Base-by-base conservation (phyloP, 2,329 filamentous ascomycete genomes). In the Hypoxylon sp. region DNA sequence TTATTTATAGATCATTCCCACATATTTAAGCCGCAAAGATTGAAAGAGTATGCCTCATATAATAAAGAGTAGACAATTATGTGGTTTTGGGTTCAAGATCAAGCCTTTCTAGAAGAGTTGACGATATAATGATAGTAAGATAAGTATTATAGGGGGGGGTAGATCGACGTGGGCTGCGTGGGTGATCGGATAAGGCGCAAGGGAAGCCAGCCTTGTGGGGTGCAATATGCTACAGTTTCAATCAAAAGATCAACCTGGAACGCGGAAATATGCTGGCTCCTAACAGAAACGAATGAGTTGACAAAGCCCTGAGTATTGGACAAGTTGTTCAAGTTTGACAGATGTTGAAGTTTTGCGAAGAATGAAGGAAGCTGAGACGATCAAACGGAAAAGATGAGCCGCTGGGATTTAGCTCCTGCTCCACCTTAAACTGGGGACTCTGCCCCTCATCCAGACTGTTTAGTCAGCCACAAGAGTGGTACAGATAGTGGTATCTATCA, bases 361-460 rank as follows among this genome's bases (percentile, higher is more conserved):
- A 52, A 37, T 17, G 44, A 42, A 60, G 47, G 52, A 57, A 69
- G 63, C 63, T 63, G 58, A 69, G 63, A 53, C 53, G 44, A 63
- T 63, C 39, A 62, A 35, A 62, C 44, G 39, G 53, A 54, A 58
- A 62, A 68, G 53, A 52, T 33, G 53, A 48, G 33, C 46, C 60
- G 54, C 57, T 48, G 37, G 29, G 29, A 51, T 60, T 65, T 52
- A 54, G 61, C 54, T 59, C 14, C 19, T 37, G 26, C 57, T 58
- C 66, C 66, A 68, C 62, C 39, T 59, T 47, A 19, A 26, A 33
- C 31, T 44, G 5, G 13, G 26, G 42, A 37, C 9, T 59, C 47
- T 69, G 67, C 67, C 67, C 67, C 67, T 69, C 67, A 60, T 66
- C 57, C 54, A 37, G 39, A 47, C 11, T 50, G 24, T 48, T 68